Evolutionary conservation across 257 asterid genomes (phyloP).

Genomic region (Perilla frutescens): DNA sequence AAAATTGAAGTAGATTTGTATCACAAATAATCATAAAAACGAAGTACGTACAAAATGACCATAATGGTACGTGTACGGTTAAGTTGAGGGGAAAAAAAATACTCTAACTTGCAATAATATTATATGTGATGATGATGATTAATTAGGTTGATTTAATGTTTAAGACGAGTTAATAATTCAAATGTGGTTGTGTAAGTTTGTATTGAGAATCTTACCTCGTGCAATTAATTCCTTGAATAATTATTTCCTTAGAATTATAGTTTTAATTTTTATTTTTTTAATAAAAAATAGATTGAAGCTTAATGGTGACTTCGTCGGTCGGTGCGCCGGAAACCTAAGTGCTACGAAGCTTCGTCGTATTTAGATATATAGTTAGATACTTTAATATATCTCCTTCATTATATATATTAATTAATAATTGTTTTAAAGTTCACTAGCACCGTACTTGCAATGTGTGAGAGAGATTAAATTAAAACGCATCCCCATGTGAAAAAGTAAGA

Average conservation of each 20-base stretch:
- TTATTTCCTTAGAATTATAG: neutral
- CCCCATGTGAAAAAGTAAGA: too few species aligned
- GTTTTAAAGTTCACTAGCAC: neutral
- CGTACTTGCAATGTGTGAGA: too few species aligned
- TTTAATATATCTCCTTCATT: neutral
- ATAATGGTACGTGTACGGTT: constrained; percentile 13
- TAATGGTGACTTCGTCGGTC: constrained; percentile 27
- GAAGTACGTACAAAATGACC: constrained; percentile 10
- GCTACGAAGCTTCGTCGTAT: constrained; percentile 42
- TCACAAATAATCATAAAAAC: neutral
- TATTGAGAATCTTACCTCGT: constrained; percentile 34
- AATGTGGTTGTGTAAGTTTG: constrained; percentile 18
- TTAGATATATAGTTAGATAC: neutral
- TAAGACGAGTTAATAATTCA: constrained; percentile 21
- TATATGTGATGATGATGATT: neutral
- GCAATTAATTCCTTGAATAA: constrained; percentile 32
- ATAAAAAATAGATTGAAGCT: constrained; percentile 10
- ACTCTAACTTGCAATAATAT: neutral
- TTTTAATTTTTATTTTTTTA: neutral
- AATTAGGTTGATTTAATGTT: constrained; percentile 20
- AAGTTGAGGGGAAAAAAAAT: neutral
- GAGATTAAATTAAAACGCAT: too few species aligned
- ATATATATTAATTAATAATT: neutral
- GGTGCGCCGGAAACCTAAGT: constrained; percentile 38
- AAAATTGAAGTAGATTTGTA: neutral